These are phyloP conservation scores for Coniella lustricola DNA, from an alignment of 2,329 filamentous ascomycete genomes.

Conservation along the genomic window DNA sequence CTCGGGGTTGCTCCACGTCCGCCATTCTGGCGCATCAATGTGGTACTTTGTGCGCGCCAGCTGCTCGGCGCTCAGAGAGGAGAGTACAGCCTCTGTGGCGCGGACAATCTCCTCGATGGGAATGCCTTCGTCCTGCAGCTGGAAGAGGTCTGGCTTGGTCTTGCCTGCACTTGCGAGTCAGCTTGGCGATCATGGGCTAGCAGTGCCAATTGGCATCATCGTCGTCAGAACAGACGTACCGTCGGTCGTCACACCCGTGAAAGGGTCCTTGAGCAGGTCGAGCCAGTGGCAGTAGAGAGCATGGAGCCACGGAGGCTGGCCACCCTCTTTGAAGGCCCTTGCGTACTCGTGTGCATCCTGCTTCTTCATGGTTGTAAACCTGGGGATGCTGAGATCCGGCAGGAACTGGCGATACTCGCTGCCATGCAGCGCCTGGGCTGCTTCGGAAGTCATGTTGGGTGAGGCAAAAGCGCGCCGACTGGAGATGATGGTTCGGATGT, in stretches of 20 bases:
- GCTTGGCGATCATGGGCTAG: too few relatives aligned
- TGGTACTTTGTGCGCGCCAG: constrained; percentile 45
- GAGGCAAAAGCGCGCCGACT: background rate
- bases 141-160: constrained; percentile 47
- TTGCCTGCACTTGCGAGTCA: constrained; percentile 31
- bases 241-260: constrained; percentile 62
- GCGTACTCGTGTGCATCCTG: constrained; percentile 60
- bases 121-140: constrained; percentile 56
- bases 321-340: constrained; percentile 49
- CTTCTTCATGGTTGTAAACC: constrained; percentile 56
- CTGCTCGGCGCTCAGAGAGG: constrained; percentile 41
- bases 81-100: constrained; percentile 39
- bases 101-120: constrained; percentile 50
- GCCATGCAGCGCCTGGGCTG: constrained; percentile 11
- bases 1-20: constrained; percentile 65
- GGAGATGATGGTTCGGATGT: too few relatives aligned
- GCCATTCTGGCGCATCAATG: constrained; percentile 65
- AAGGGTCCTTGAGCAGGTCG: constrained; percentile 56
- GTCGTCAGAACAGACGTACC: constrained; percentile 33
- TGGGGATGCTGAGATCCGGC: constrained; percentile 52
- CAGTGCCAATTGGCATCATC: too few relatives aligned
- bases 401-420: constrained; percentile 50
- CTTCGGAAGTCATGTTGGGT: constrained; percentile 3
- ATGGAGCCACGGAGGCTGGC: constrained; percentile 60
- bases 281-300: constrained; percentile 53